Percentiles rank a stretch among this genome's conserved stretches.
Evolutionary conservation across 2,329 filamentous ascomycete species (phyloP).

Genomic region (Fusarium sp.): DNA sequence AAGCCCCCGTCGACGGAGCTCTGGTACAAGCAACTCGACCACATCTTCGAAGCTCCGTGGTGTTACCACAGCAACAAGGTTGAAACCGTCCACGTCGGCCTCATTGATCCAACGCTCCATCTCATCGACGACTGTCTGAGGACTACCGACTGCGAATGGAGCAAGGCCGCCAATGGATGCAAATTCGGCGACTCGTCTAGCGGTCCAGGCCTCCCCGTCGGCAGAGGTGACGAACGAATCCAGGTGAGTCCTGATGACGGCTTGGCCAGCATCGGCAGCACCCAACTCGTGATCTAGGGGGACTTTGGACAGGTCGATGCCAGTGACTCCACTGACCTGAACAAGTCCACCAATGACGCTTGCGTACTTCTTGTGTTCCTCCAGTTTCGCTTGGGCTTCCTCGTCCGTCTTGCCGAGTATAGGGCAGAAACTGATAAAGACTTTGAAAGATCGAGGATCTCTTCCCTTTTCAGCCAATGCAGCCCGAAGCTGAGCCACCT

Average conservation of each 20-base stretch:
- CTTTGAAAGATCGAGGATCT: not conserved
- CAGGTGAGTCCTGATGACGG: not conserved
- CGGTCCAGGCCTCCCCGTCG: not conserved
- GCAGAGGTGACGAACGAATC: not conserved
- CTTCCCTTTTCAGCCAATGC: not conserved
- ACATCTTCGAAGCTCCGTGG: slow-evolving; percentile 15
- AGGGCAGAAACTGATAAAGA: not conserved
- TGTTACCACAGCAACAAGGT: slow-evolving; percentile 51
- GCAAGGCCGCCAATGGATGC: not conserved
- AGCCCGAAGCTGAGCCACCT: not conserved
- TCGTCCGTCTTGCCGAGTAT: slow-evolving; percentile 3
- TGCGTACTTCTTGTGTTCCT: not conserved
- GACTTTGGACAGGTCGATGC: not conserved
- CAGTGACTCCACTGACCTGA: not conserved
- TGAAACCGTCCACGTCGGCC: slow-evolving; percentile 20
- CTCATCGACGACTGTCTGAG: slow-evolving; percentile 6
- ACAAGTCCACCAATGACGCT: not conserved
- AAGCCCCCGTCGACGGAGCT: not conserved
- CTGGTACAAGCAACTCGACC: slow-evolving; percentile 19
- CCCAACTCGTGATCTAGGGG: not conserved
- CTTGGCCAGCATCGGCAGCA: not conserved
- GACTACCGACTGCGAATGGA: not conserved
- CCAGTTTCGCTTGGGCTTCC: slow-evolving; percentile 8
- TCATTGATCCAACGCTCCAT: slow-evolving; percentile 12
- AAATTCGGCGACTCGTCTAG: not conserved